Conservation (phyloP, 768 basidiomycete species). For the Russula ochroleuca region DNA sequence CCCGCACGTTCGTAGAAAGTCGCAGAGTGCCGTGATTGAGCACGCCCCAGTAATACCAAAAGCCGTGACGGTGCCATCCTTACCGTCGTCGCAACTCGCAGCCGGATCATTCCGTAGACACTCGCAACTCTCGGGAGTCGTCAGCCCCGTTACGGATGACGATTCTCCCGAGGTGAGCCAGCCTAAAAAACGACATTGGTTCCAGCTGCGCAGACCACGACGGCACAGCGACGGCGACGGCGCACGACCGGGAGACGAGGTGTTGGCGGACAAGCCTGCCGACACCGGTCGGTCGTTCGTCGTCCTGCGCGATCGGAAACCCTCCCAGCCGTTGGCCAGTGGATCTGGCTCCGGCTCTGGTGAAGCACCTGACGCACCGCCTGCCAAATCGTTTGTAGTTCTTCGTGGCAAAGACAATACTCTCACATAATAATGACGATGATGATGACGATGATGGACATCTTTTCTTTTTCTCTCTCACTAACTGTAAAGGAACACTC, state of each 20-base stretch:
- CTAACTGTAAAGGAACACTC: constrained; percentile 11
- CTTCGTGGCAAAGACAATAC: constrained; percentile 48
- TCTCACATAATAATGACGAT: constrained; percentile 1
- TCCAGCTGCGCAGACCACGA: constrained; percentile 25
- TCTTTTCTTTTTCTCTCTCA: background rate
- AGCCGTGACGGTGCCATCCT: background rate
- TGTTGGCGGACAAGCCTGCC: constrained; percentile 1
- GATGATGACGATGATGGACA: background rate
- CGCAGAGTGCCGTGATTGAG: constrained; percentile 83
- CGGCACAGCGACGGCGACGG: constrained; percentile 26
- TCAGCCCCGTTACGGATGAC: constrained; percentile 24
- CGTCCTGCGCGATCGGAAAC: constrained; percentile 32
- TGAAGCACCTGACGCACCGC: background rate
- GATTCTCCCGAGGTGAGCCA: constrained; percentile 18
- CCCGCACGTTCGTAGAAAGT: constrained; percentile 70
- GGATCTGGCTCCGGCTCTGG: background rate
- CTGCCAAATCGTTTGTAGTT: constrained; percentile 51
- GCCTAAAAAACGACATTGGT: constrained; percentile 28
- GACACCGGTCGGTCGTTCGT: constrained; percentile 34
- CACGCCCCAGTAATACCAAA: constrained; percentile 37
- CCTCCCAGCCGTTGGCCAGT: constrained; percentile 13
- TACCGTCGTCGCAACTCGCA: background rate
- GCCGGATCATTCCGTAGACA: constrained; percentile 14
- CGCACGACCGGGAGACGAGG: background rate
- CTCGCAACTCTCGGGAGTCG: constrained; percentile 21